A percentile compares a stretch with the other conserved stretches of the same genome.
These are phyloP conservation scores for Steccherinum ochraceum DNA, from an alignment of 768 basidiomycete species.

Conservation along the genomic window DNA sequence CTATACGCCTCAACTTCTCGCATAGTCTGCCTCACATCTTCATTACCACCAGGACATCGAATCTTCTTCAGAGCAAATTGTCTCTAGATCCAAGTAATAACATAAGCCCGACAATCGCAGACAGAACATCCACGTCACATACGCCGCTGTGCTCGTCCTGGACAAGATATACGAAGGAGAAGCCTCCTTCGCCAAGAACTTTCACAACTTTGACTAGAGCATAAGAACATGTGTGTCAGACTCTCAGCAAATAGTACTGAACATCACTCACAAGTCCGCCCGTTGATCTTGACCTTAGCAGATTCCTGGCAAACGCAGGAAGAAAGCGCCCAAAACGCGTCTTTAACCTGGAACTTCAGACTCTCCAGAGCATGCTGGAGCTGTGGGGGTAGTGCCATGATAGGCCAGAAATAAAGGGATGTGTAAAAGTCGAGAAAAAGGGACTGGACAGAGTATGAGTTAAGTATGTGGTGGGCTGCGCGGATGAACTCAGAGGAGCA, in stretches of 20 bases:
- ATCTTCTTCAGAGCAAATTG: constrained; percentile 98
- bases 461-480: no score
- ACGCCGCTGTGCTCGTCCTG: constrained; percentile 85
- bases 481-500: no score
- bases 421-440: neutral
- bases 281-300: constrained; percentile 91
- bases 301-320: constrained; percentile 77
- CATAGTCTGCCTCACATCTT: constrained; percentile 87
- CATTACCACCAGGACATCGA: constrained; percentile 81
- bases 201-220: constrained; percentile 77
- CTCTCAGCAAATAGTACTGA: neutral
- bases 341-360: constrained; percentile 53
- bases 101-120: neutral
- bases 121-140: constrained; percentile 21
- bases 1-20: constrained; percentile 89
- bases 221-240: neutral
- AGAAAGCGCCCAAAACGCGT: constrained; percentile 75
- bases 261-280: constrained; percentile 72
- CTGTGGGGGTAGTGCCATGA: constrained; percentile 20
- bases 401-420: neutral
- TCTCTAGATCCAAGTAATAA: constrained; percentile 39
- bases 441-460: no score
- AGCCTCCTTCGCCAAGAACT: constrained; percentile 93
- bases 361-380: constrained; percentile 21
- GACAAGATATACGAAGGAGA: constrained; percentile 86